Evolutionary conservation across 768 basidiomycete genomes (phyloP).

Genomic region (Rhizopogon salebrosus): DNA sequence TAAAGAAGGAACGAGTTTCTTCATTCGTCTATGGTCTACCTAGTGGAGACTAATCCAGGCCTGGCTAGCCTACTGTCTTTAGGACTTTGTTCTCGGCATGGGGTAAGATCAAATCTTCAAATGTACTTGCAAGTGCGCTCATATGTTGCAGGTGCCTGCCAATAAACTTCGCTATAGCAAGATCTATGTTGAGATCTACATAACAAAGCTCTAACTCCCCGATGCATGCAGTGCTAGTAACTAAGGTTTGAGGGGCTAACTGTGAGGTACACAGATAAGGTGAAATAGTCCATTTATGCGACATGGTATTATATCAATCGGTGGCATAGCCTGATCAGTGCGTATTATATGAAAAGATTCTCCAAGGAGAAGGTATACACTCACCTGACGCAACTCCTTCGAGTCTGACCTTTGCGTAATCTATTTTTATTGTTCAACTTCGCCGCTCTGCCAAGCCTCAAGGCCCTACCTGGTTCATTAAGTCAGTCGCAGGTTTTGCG

Average conservation of each 20-base stretch:
- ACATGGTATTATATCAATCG: conserved; percentile 15
- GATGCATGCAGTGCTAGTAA: background rate
- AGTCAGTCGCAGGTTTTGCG: conserved; percentile 13
- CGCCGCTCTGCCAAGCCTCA: background rate
- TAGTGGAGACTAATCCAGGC: no score
- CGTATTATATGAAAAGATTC: background rate
- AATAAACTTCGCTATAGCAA: conserved; percentile 13
- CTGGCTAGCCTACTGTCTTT: background rate
- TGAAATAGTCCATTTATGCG: conserved; percentile 9
- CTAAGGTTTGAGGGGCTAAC: background rate
- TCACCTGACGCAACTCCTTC: background rate
- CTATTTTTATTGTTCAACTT: background rate
- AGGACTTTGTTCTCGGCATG: conserved; percentile 16
- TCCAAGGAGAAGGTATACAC: background rate
- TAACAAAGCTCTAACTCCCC: conserved; percentile 12
- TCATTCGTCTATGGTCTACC: no score
- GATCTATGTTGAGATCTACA: conserved; percentile 16
- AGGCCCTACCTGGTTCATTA: conserved; percentile 25
- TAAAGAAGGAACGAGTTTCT: no score
- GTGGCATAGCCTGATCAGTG: background rate
- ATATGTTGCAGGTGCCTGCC: background rate
- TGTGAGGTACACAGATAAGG: conserved; percentile 10
- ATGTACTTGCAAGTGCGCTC: background rate
- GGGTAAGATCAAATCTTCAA: no score
- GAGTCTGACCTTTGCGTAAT: background rate